These are phyloP conservation scores for Schizophyllum commune DNA, from an alignment of 1,284 basidiomycete species.

Conservation along the genomic window DNA sequence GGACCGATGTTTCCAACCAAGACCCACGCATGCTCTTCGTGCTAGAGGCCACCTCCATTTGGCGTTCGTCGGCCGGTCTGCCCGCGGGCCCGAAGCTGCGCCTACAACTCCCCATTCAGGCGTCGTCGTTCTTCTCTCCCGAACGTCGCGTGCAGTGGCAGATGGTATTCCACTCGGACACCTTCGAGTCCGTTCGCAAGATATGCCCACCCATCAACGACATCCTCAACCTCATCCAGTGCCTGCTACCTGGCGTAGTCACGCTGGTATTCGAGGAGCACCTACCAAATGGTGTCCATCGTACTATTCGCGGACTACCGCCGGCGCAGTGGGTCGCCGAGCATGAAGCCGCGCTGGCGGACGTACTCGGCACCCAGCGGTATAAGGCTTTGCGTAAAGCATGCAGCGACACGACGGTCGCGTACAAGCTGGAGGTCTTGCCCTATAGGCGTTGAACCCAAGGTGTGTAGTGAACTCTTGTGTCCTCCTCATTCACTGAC, in stretches of 20 bases:
- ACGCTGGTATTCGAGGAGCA: conserved; percentile 69
- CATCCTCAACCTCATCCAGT: conserved; percentile 70
- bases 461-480: neutral
- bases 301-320: conserved; percentile 71
- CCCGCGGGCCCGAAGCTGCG: conserved; percentile 67
- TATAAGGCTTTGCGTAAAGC: conserved; percentile 65
- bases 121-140: conserved; percentile 76
- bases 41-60: conserved; percentile 68
- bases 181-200: conserved; percentile 71
- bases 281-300: conserved; percentile 54
- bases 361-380: conserved; percentile 65
- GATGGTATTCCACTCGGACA: conserved; percentile 80
- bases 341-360: conserved; percentile 54
- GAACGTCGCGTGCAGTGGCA: conserved; percentile 78
- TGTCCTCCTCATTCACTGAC: no score
- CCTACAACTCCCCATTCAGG: conserved; percentile 65
- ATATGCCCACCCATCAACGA: conserved; percentile 70
- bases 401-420: conserved; percentile 57
- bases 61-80: conserved; percentile 63
- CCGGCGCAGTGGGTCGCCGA: conserved; percentile 65
- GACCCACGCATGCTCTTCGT: conserved; percentile 70
- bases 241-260: conserved; percentile 72
- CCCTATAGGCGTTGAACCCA: conserved; percentile 29
- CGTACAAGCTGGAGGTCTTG: conserved; percentile 62
- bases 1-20: conserved; percentile 49